A percentile compares a stretch with the other conserved stretches of the same genome.
phyloP scores from a whole-genome alignment of 805 yeast species.

The Ogataea pilisensis region DNA sequence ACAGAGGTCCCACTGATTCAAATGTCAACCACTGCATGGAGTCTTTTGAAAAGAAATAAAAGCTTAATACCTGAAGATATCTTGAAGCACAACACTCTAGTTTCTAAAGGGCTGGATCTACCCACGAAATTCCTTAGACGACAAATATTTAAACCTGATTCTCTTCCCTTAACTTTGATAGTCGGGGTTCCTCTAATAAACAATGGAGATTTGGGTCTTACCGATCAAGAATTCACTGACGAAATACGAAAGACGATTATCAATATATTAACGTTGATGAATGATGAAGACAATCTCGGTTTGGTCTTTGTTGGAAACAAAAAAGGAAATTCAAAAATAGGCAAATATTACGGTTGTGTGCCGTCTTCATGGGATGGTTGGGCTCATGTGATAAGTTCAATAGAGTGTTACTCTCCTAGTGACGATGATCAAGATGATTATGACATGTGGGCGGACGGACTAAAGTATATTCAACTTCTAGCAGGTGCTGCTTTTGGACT shows the following conservation, averaged over 20 bases:
- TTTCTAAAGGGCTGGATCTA: constrained; percentile 36
- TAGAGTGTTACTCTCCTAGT: constrained; percentile 16
- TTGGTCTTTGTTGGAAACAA: constrained; percentile 26
- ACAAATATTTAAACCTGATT: constrained; percentile 39
- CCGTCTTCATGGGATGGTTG: constrained; percentile 29
- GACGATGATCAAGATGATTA: constrained; percentile 11
- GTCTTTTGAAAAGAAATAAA: constrained; percentile 30
- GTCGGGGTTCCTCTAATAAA: constrained; percentile 25
- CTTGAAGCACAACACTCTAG: constrained; percentile 32
- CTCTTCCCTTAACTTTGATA: constrained; percentile 22
- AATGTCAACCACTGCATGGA: constrained; percentile 50
- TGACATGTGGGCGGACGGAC: constrained; percentile 22
- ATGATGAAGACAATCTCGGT: constrained; percentile 25
- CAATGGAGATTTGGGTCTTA: constrained; percentile 13
- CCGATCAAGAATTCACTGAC: constrained; percentile 19
- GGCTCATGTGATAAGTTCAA: constrained; percentile 18
- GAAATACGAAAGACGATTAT: constrained; percentile 11
- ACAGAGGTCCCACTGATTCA: constrained; percentile 36
- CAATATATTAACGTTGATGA: constrained; percentile 10
- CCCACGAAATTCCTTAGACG: constrained; percentile 37
- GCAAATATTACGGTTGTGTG: constrained; percentile 31
- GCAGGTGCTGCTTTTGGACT: constrained; percentile 18
- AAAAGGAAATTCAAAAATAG: constrained; percentile 12
- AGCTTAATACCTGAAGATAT: constrained; percentile 38
- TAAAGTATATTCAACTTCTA: constrained; percentile 19